Evolutionary conservation across 768 basidiomycete species (phyloP).

Genomic region (Auricularia auricula-judae): DNA sequence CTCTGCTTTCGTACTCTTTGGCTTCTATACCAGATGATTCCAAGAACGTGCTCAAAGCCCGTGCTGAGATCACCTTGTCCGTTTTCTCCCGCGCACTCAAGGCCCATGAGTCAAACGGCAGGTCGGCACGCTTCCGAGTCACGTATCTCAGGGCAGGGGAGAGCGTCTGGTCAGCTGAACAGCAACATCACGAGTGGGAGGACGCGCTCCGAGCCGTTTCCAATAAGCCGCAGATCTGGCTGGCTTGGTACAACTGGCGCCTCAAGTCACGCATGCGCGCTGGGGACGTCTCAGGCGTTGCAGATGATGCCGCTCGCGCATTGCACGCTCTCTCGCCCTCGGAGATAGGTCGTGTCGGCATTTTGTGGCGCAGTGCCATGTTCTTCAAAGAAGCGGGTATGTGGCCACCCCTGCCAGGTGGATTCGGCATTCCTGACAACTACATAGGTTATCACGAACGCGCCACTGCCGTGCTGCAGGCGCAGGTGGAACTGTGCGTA

Average conservation of each 20-base stretch:
- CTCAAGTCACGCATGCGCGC: constrained; percentile 32
- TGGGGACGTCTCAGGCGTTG: constrained; percentile 38
- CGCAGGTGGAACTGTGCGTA: constrained; percentile 70
- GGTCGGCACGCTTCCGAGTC: constrained; percentile 42
- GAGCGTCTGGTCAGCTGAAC: constrained; percentile 52
- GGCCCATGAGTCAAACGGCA: constrained; percentile 39
- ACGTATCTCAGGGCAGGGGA: constrained; percentile 63
- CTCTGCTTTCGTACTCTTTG: constrained; percentile 50
- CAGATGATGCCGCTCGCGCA: constrained; percentile 40
- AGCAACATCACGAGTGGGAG: constrained; percentile 58
- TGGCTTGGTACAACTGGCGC: constrained; percentile 75
- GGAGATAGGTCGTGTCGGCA: constrained; percentile 44
- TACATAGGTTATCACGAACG: constrained; percentile 58
- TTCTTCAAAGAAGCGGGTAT: constrained; percentile 57
- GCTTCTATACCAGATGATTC: constrained; percentile 49
- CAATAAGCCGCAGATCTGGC: constrained; percentile 45
- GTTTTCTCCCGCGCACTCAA: constrained; percentile 54
- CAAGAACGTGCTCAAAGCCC: constrained; percentile 57
- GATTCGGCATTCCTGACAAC: background rate
- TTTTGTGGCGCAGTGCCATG: constrained; percentile 62
- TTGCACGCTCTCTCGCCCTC: constrained; percentile 27
- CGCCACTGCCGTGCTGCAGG: constrained; percentile 69
- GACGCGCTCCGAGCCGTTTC: constrained; percentile 39
- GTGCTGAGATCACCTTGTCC: constrained; percentile 60
- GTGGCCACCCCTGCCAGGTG: constrained; percentile 11